Percentiles rank a stretch among this genome's conserved stretches.
phyloP scores from a whole-genome alignment of 805 yeast species.

The Peterozyma xylosa region DNA sequence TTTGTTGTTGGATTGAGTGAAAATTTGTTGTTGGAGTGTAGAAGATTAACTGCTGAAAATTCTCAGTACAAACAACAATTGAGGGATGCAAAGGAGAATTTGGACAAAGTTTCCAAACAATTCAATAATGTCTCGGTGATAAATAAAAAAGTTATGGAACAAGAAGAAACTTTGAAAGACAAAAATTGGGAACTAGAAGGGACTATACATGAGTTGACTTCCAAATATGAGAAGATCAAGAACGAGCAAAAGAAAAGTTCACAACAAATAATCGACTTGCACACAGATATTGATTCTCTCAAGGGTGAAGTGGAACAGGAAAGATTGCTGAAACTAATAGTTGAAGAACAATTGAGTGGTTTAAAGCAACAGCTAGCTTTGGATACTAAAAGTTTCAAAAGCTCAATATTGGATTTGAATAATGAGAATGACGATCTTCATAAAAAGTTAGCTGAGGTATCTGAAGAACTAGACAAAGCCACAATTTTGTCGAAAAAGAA shows the following conservation, averaged over 20 bases:
- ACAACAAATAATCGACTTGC: conserved; percentile 23
- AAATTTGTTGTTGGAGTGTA: conserved; percentile 60
- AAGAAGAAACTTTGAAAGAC: conserved; percentile 47
- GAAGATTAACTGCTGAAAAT: conserved; percentile 62
- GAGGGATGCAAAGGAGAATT: conserved; percentile 34
- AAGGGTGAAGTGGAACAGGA: conserved; percentile 43
- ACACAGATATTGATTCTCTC: conserved; percentile 21
- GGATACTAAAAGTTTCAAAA: conserved; percentile 41
- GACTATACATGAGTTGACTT: conserved; percentile 30
- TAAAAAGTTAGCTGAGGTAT: conserved; percentile 24
- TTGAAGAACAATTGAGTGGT: conserved; percentile 29
- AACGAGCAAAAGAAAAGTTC: conserved; percentile 31
- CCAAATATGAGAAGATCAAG: conserved; percentile 30
- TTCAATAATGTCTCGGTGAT: conserved; percentile 25
- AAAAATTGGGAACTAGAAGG: conserved; percentile 61
- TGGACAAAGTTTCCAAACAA: conserved; percentile 27
- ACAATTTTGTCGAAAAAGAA: background rate
- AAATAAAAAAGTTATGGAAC: conserved; percentile 24
- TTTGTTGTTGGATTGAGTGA: conserved; percentile 72
- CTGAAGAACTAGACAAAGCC: conserved; percentile 6
- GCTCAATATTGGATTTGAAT: conserved; percentile 50
- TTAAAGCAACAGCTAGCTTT: conserved; percentile 26
- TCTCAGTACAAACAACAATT: conserved; percentile 35
- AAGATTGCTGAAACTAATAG: conserved; percentile 28
- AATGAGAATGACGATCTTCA: conserved; percentile 60